A percentile compares a stretch with the other conserved stretches of the same genome.
Conservation (phyloP, 371 early-diverging fungal genomes). For the Mucor piriformis region DNA sequence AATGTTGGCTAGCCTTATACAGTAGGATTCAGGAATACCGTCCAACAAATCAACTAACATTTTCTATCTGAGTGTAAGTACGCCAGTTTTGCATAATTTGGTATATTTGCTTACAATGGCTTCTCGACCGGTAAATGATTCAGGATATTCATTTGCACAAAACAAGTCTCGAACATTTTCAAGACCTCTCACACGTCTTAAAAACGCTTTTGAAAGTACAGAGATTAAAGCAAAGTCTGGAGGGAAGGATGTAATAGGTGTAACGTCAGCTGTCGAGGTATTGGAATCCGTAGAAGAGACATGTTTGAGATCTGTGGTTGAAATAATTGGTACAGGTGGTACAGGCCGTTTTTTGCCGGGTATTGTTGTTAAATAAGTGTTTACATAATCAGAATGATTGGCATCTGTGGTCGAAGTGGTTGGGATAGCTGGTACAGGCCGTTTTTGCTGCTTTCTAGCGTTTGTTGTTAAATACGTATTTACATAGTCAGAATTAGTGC, state of each 20-base stretch:
- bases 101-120: constrained; percentile 37
- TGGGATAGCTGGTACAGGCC: too few relatives aligned
- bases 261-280: too few relatives aligned
- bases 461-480: too few relatives aligned
- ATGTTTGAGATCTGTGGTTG: neutral
- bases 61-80: constrained; percentile 2
- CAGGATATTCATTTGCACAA: constrained; percentile 50
- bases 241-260: neutral
- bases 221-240: constrained; percentile 28
- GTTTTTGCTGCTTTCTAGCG: too few relatives aligned
- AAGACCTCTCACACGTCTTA: constrained; percentile 16
- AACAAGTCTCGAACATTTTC: constrained; percentile 38
- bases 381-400: constrained; percentile 1
- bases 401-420: neutral
- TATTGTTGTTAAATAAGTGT: constrained; percentile 1
- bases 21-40: constrained; percentile 34
- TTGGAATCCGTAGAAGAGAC: too few relatives aligned
- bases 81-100: too few relatives aligned
- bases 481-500: neutral
- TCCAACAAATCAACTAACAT: constrained; percentile 21
- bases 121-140: constrained; percentile 50
- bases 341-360: neutral
- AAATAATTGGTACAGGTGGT: too few relatives aligned
- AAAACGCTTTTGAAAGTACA: constrained; percentile 21
- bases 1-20: constrained; percentile 37